Conservation (phyloP, 108 stramenopile genomes). For the Nannochloropsis granulata region DNA sequence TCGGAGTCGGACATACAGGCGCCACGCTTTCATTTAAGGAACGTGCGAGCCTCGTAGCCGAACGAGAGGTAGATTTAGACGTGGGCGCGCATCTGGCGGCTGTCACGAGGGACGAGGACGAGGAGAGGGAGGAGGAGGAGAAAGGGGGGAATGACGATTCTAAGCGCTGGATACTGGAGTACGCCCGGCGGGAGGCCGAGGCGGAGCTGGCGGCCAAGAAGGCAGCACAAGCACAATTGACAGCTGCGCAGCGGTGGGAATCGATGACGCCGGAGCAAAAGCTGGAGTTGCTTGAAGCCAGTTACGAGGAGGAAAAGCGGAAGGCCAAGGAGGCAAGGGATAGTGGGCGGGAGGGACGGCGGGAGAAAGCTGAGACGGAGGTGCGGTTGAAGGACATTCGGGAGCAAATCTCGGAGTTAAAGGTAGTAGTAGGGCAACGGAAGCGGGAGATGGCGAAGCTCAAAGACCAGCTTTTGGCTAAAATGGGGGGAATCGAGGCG, state of each 20-base stretch:
- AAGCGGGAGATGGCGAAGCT: neutral
- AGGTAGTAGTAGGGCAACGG: neutral
- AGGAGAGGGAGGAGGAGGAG: neutral
- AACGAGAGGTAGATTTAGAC: neutral
- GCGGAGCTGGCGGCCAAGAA: neutral
- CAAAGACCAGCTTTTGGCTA: neutral
- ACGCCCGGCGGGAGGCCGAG: neutral
- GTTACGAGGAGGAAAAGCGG: neutral
- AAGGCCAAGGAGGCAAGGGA: neutral
- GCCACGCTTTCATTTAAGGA: neutral
- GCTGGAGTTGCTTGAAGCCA: neutral
- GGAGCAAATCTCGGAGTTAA: neutral
- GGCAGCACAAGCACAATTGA: neutral
- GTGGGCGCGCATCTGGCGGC: neutral
- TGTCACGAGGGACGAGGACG: neutral
- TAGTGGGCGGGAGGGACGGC: neutral
- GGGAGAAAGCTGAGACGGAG: neutral
- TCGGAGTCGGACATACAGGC: neutral
- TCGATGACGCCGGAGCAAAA: neutral
- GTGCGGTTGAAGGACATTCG: neutral
- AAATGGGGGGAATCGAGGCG: too few species aligned
- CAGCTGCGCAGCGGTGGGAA: neutral
- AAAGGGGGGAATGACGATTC: neutral
- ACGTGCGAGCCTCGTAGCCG: neutral
- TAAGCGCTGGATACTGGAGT: neutral